Conservation (phyloP, 441 rosid species). For the Populus hybrid region DNA sequence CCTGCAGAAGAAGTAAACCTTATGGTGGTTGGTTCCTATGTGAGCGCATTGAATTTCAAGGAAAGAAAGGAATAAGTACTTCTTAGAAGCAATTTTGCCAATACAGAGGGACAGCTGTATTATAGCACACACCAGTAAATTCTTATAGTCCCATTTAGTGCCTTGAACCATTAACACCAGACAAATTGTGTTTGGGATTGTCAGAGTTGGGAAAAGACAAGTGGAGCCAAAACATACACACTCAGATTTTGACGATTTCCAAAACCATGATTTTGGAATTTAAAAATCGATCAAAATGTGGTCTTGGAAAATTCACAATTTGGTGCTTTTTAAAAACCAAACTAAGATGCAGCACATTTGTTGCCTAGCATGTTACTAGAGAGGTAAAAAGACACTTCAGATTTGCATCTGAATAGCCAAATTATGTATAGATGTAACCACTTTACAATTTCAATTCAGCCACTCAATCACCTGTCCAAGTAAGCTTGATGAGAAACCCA, state of each 20-base stretch:
- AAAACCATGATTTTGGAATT: not conserved
- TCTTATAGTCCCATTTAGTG: not conserved
- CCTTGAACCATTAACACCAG: not conserved
- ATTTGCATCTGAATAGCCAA: not conserved
- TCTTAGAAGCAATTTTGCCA: not conserved
- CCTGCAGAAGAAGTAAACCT: conserved; percentile 42
- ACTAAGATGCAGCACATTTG: not conserved
- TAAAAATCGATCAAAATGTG: not conserved
- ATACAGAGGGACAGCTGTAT: not conserved
- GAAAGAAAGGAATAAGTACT: not conserved
- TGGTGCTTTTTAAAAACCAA: not conserved
- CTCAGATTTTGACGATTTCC: not conserved
- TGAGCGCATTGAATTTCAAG: not conserved
- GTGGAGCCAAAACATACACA: not conserved
- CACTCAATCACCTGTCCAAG: not conserved
- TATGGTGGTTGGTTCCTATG: conserved; percentile 15
- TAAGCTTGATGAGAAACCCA: not conserved
- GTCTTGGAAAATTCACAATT: not conserved
- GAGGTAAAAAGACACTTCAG: not conserved
- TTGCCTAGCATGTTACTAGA: not conserved
- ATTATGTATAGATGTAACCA: not conserved
- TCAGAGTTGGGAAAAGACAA: not conserved
- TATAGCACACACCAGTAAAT: not conserved
- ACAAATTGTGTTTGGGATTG: not conserved
- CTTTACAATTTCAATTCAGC: not conserved